Base-by-base conservation (phyloP, 2,329 filamentous ascomycete species). In the Aspergillus phoenicis region DNA sequence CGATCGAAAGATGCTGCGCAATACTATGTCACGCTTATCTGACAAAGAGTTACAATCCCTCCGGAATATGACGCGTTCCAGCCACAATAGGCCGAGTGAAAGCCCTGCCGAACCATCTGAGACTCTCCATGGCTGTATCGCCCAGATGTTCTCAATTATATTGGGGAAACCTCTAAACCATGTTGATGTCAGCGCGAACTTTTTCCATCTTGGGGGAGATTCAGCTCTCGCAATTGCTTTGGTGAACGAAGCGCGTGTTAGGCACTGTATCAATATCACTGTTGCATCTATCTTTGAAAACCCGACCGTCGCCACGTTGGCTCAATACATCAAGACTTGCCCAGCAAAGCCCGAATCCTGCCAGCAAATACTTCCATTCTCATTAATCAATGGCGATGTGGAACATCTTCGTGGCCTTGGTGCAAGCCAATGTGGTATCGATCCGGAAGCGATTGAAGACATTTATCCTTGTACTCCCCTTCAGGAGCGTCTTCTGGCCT, bases 401-500 rank as follows among this genome's bases (percentile, higher is more conserved):
- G 30, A 33, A 33, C 3, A 20, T 24, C 15, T 15, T 17, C 22
- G 22, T 38, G 7, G n/a, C n/a, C 20, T 22, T 36, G 13, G 15
- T 33, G 17, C 15, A 33, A 48, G n/a, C 30, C 10, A 20, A 15
- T 58, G 56, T 36, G 20, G 26, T 28, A n/a, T 47, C 10, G 0
- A 22, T 53, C 7, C 58, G 55, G 45, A 48, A 8, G 56, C 64
- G 5, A 66, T 77, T 5, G 71, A 76, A 55, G 76, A 80, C 59
- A 67, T 72, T 1, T 77, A 77, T 57, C 76, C 77, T 1, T 74
- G 70, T 8, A 79, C 73, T 6, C 66, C 77, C 5, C 65, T 80
- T 1, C 78, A 80, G 59, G 76, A 78, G 64, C 77, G 75, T 4
- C 68, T 80, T 2, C 57, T 79, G 39, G 74, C 75, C 1, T 43